These are phyloP conservation scores for Heliamphora pulchella DNA, from an alignment of 179 eudicot genomes.

Conservation along the genomic window DNA sequence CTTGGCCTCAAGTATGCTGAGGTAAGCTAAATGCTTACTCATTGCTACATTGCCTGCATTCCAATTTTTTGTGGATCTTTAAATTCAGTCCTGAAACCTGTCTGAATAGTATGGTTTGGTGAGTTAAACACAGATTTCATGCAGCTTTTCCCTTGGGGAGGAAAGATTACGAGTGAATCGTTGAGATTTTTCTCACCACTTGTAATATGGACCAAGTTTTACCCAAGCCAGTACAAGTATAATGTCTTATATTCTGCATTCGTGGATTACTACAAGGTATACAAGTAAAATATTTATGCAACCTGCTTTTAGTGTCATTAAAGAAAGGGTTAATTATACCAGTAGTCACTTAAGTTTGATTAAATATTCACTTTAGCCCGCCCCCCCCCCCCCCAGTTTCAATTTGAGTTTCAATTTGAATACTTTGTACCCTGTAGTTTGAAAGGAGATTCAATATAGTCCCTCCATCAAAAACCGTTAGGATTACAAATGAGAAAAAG, in stretches of 20 bases:
- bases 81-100: constrained; percentile 2
- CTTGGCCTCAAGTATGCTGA: constrained; percentile 66
- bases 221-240: constrained; percentile 45
- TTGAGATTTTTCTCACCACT: constrained; percentile 88
- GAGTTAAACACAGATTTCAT: constrained; percentile 46
- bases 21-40: constrained; percentile 29
- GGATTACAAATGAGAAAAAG: too few species aligned
- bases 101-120: constrained; percentile 27
- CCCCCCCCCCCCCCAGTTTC: too few species aligned
- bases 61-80: not conserved
- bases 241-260: constrained; percentile 58
- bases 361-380: too few species aligned
- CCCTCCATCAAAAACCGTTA: too few species aligned
- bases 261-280: constrained; percentile 76
- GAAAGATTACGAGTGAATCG: constrained; percentile 85
- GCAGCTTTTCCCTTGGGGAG: constrained; percentile 99
- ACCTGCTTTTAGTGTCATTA: not conserved
- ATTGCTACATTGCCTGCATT: not conserved
- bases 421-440: too few species aligned
- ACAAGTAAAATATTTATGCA: not conserved
- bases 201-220: constrained; percentile 79
- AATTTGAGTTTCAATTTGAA: too few species aligned
- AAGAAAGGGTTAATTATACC: too few species aligned
- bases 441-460: too few species aligned
- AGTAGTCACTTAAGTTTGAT: too few species aligned